Evolutionary conservation across 2,329 filamentous ascomycete genomes (phyloP), one percentile per base, ranked within the genome.

Genomic region (Xylaria sp.): DNA sequence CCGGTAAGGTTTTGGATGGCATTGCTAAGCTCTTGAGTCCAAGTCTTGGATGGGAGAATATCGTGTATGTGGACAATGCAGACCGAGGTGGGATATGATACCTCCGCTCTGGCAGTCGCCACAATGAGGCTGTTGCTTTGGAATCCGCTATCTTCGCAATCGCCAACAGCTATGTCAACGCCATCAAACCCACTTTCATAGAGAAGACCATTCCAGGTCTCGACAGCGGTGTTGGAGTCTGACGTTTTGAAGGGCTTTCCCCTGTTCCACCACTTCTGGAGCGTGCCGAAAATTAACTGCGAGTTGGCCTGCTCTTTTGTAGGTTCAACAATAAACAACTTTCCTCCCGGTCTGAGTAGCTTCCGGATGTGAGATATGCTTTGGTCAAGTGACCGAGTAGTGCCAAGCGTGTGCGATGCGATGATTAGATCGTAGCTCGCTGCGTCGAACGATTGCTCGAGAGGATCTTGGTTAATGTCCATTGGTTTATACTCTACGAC

Each of bases 401-500:
- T 22, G 25, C 50, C 31, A 60, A 38, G 50, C 29, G 66, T 50
- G 20, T 47, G 13, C 7, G 54, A 53, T 5, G 54, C 61, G 0
- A 70, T 47, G 9, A 70, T 58, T 1, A 70, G 33, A 36, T 70
- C 69, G 42, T 65, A 68, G 31, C 29, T 58, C 15, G 44, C 51
- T 3, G 7, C 17, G 3, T 25, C 39, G 7, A 70, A 64, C 6
- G 27, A 38, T 17, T 68, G 66, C 15, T 57, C 33, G 5, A 22
- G 20, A 4, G 57, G 62, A 17, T 68, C 63, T 17, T 22, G 10
- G 9, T 64, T 57, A n/a, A 70, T 63, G 47, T 70, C 61, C 0
- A 70, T 49, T 6, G 36, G 49, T 29, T 49, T 39, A 20, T 64
- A 70, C n/a, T 58, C 54, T 38, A 70, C 42, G 7, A 64, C 38